Base-by-base conservation (phyloP, 176 grass and related monocot species). In the Canna indica region DNA sequence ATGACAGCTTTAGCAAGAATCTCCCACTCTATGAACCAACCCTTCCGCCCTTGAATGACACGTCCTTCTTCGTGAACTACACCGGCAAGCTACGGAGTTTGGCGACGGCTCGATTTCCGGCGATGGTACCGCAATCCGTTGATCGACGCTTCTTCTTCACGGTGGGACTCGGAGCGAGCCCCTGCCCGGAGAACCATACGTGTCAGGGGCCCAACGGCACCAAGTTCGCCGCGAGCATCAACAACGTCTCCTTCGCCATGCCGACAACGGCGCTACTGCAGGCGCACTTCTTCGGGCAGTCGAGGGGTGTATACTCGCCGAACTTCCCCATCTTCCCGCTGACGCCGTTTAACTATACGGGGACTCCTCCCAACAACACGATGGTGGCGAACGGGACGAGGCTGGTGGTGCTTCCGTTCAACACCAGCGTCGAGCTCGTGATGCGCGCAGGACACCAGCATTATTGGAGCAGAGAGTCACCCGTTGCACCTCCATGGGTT, bases 181-280 rank as follows among this genome's bases (percentile, higher is more conserved):
- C 85, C 25, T 91, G 91, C 79, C 45, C 67, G 0, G 34, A 62
- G 14, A 96, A 96, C 41, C 70, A 71, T 68, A 87, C 91, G 29
- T 95, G 91, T 67, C 87, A 87, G 73, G 84, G 84, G 0, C 91
- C 87, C 20, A 95, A 95, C 50, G 82, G 80, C 54, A 87, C 91
- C 36, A 7, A 76, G 68, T 90, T 95, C 70, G 53, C 80, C 3
- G 87, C 91, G 9, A 70, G 77, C 33, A 62, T 95, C 67, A 95
- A 90, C 75, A 95, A 95, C 75, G 82, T 90, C 13, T 90, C 87
- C 5, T 90, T 90, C 73, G 1, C 62, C 39, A 76, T 84, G 76
- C 91, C 91, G 36, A 78, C 5, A 20, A 85, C 81, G 0, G 85
- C 87, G 7, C 91, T 95, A 18, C 91, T 95, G 0, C 79, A 90